Base-by-base conservation (phyloP, 31 red algal genomes). In the Endocladia muricata region DNA sequence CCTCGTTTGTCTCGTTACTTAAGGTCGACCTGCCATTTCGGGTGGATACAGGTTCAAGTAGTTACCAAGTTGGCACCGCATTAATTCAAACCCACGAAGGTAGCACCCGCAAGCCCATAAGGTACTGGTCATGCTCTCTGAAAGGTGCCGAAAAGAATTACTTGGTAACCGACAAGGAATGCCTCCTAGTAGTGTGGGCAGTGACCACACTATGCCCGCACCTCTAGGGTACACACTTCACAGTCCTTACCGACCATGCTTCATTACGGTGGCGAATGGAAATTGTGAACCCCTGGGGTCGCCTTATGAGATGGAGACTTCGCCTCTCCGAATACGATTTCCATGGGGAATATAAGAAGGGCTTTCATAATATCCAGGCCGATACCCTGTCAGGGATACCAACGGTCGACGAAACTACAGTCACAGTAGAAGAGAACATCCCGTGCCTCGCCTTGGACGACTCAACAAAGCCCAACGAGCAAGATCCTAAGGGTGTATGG, bases 281-380 rank as follows among this genome's bases (percentile, higher is more conserved):
- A 28, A 61, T 61, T 4, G 0, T 30, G 47, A 54, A 61, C 31
- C 35, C 55, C 13, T 61, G n/a, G n/a, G 73, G 73, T 7, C 71
- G 71, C 31, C 55, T 75, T 21, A 75, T 29, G 47, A 9, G 71
- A 2, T 75, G 71, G 49, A 11, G 1, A 21, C 1, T 75, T 11
- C 71, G 71, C 41, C 47, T 59, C 13, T 58, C 44, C 13, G 71
- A 76, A 54, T 76, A 61, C 73, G 34, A 60, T 36, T 76, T 61
- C 51, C 37, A 66, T 44, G 73, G 31, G 5, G 6, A 30, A 19
- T 61, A 56, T 54, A 76, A 61, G 40, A 40, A 56, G 1, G 73
- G 73, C 3, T 61, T n/a, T 29, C 35, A 33, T 29, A 56, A 76
- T 31, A 35, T 37, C 13, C 36, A 61, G 33, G 54, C 55, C 1